These are phyloP conservation scores for Camellia japonica DNA, from an alignment of 148 eudicot species.

Conservation along the genomic window DNA sequence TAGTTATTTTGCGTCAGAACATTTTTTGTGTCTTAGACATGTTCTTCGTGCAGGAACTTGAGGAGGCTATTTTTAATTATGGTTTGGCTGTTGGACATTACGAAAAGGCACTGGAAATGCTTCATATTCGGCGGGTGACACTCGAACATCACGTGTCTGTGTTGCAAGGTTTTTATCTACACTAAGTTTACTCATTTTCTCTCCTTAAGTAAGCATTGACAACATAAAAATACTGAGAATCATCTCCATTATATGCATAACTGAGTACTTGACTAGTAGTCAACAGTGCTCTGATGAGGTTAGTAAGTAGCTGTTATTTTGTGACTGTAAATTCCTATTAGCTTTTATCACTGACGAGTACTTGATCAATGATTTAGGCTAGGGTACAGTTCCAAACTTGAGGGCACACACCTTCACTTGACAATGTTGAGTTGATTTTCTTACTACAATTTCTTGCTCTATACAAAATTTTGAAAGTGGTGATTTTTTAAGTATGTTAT, in stretches of 20 bases:
- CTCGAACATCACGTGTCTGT: slow-evolving; percentile 23
- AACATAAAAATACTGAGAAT: background rate
- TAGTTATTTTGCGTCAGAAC: background rate
- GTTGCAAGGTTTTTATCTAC: slow-evolving; percentile 42
- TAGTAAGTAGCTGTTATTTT: background rate
- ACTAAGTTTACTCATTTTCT: background rate
- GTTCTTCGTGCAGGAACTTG: slow-evolving; percentile 40
- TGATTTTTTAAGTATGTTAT: background rate
- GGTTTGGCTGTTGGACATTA: slow-evolving; percentile 16
- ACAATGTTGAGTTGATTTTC: background rate
- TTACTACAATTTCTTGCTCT: background rate
- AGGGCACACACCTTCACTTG: slow-evolving; percentile 1
- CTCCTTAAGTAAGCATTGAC: background rate
- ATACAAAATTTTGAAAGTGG: background rate
- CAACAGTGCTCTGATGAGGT: background rate
- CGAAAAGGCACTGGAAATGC: slow-evolving; percentile 27
- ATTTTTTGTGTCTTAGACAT: background rate
- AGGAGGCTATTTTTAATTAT: slow-evolving; percentile 16
- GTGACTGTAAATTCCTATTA: background rate
- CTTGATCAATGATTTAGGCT: background rate
- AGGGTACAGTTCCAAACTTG: background rate
- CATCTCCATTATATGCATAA: background rate
- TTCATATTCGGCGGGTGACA: background rate
- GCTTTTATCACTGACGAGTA: background rate
- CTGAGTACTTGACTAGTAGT: background rate